phyloP scores from a whole-genome alignment of 2,329 filamentous ascomycete species.

The Trichoderma sp. region DNA sequence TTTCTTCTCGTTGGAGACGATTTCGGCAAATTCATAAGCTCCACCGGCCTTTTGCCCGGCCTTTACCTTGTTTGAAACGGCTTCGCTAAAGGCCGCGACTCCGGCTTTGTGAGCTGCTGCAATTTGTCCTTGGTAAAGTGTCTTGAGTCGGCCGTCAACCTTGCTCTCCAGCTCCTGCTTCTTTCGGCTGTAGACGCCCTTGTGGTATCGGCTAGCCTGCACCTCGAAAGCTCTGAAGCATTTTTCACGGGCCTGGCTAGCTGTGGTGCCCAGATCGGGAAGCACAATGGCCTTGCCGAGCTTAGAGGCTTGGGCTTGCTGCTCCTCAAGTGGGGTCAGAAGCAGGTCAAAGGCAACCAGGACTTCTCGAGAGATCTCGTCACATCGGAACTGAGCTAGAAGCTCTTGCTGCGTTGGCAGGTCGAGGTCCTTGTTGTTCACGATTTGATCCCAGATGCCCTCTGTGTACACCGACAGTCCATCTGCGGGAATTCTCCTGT shows the following conservation, averaged over 20 bases:
- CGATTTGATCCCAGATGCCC: conserved; percentile 97
- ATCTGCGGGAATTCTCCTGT: conserved; percentile 91
- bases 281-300: conserved; percentile 73
- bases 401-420: conserved; percentile 95
- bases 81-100: conserved; percentile 79
- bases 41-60: conserved; percentile 87
- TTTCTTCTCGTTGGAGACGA: conserved; percentile 79
- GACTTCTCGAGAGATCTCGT: conserved; percentile 92
- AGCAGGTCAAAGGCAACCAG: conserved; percentile 76
- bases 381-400: conserved; percentile 93
- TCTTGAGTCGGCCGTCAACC: conserved; percentile 83
- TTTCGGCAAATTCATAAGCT: conserved; percentile 91
- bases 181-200: conserved; percentile 88
- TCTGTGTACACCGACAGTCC: conserved; percentile 94
- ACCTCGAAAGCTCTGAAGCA: conserved; percentile 82
- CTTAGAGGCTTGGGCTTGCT: conserved; percentile 71
- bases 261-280: conserved; percentile 68
- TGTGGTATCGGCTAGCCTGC: conserved; percentile 93
- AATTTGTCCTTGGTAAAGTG: conserved; percentile 84
- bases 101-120: conserved; percentile 85
- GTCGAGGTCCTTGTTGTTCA: conserved; percentile 97
- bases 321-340: conserved; percentile 81
- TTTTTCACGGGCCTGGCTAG: conserved; percentile 68
- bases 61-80: conserved; percentile 85
- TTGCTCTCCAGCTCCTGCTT: conserved; percentile 80